These are phyloP conservation scores for Aspergillus sp. DNA, from an alignment of 2,329 filamentous ascomycete genomes.

Conservation along the genomic window DNA sequence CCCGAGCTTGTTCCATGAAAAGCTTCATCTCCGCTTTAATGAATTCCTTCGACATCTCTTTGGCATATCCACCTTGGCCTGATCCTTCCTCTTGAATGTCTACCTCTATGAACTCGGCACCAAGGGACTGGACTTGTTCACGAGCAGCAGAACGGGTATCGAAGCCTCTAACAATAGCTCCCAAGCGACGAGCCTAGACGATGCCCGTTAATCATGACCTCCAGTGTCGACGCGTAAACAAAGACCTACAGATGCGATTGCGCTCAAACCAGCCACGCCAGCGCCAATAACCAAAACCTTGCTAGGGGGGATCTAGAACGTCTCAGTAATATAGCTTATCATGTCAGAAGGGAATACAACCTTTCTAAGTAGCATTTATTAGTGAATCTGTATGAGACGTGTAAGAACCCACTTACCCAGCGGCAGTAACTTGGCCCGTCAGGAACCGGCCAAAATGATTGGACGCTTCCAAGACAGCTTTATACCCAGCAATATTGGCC, in stretches of 20 bases:
- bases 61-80: constrained; percentile 83
- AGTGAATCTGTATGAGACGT: constrained; percentile 20
- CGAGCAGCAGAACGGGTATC: constrained; percentile 86
- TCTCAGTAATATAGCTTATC: constrained; percentile 2
- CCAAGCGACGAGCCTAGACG: constrained; percentile 70
- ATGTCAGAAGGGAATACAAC: constrained; percentile 11
- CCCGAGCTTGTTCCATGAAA: constrained; percentile 81
- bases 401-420: constrained; percentile 56
- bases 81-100: constrained; percentile 81
- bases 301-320: constrained; percentile 74
- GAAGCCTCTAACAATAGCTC: constrained; percentile 86
- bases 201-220: constrained; percentile 10
- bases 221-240: background rate
- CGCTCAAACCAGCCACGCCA: constrained; percentile 83
- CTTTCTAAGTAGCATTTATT: constrained; percentile 29
- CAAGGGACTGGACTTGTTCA: constrained; percentile 87
- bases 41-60: constrained; percentile 93
- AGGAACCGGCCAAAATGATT: constrained; percentile 87
- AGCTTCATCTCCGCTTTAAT: constrained; percentile 92
- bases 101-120: constrained; percentile 87
- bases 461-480: constrained; percentile 84
- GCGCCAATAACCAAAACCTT: constrained; percentile 90
- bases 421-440: constrained; percentile 86
- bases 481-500: constrained; percentile 94
- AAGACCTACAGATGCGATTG: constrained; percentile 69